These are phyloP conservation scores for Alternaria metachromatica DNA, from an alignment of 2,329 filamentous ascomycete species.

Conservation along the genomic window DNA sequence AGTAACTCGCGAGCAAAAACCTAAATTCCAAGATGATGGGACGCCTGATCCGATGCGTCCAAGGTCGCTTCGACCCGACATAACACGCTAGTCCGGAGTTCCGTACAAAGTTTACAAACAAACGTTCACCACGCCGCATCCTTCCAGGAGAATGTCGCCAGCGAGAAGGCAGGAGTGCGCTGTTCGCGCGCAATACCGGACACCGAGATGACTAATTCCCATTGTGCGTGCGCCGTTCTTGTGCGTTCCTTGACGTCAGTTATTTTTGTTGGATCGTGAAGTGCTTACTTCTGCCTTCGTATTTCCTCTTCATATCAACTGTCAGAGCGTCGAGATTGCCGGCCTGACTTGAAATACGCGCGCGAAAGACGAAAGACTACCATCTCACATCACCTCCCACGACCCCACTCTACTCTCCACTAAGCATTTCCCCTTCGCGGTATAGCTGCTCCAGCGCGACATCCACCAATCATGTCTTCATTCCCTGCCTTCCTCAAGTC, in stretches of 20 bases:
- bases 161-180: neutral
- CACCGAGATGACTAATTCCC: neutral
- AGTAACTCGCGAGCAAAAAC: neutral
- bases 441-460: neutral
- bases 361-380: neutral
- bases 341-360: neutral
- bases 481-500: slow-evolving; percentile 7
- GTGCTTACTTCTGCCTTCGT: neutral
- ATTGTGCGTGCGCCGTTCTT: neutral
- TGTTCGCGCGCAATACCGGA: neutral
- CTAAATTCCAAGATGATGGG: neutral
- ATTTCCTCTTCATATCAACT: neutral
- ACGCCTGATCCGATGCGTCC: neutral
- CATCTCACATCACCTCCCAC: neutral
- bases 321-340: neutral
- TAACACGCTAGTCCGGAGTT: slow-evolving; percentile 1
- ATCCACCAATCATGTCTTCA: neutral
- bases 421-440: neutral
- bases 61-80: neutral
- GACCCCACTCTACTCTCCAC: neutral
- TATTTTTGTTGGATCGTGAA: neutral
- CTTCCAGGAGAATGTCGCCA: neutral
- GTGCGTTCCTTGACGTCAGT: neutral
- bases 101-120: neutral
- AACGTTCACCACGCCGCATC: neutral